Conservation (phyloP, 1,284 basidiomycete genomes). For the Meira miltonrushii region DNA sequence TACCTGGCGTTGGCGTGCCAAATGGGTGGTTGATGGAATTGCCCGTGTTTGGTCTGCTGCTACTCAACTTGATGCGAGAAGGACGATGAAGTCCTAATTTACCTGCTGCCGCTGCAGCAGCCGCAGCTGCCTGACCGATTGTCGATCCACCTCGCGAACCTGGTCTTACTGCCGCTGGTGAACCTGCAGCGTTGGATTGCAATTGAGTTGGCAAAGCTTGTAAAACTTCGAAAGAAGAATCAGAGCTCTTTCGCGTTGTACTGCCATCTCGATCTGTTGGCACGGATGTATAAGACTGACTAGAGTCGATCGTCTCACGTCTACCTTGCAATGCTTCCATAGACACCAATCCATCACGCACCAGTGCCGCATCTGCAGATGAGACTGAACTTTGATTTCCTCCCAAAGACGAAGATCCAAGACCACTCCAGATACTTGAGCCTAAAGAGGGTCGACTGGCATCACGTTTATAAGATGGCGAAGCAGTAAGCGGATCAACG, state of each 20-base stretch:
- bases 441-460: no score
- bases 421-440: no score
- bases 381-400: not conserved
- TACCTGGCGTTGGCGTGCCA: not conserved
- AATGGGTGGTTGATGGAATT: conserved; percentile 23
- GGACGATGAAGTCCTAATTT: conserved; percentile 39
- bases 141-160: not conserved
- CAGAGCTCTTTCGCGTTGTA: not conserved
- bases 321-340: not conserved
- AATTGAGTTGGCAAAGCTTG: not conserved
- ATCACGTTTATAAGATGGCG: not conserved
- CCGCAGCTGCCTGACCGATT: conserved; percentile 19
- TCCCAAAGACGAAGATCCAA: not conserved
- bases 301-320: not conserved
- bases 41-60: conserved; percentile 32
- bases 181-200: not conserved
- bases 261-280: not conserved
- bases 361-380: not conserved
- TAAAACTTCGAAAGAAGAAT: not conserved
- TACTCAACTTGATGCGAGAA: conserved; percentile 21
- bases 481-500: not conserved
- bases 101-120: conserved; percentile 36
- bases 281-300: not conserved
- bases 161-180: not conserved
- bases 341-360: not conserved